phyloP scores from a whole-genome alignment of 768 basidiomycete species.

The Boletus edulis region DNA sequence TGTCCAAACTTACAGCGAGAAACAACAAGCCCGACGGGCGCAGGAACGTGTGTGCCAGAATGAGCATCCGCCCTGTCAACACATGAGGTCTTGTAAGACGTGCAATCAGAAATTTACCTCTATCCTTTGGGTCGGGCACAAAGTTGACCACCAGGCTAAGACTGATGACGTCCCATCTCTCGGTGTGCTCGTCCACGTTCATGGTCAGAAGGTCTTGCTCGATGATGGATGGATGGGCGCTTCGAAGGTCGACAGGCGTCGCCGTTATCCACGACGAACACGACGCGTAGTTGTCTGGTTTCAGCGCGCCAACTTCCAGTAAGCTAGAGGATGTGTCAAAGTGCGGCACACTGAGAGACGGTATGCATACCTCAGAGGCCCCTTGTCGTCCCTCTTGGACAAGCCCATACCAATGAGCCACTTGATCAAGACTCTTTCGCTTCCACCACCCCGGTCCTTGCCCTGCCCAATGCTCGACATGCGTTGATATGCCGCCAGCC shows the following conservation, averaged over 20 bases:
- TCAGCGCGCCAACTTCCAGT: constrained; percentile 86
- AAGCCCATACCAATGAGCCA: constrained; percentile 66
- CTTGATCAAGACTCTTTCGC: constrained; percentile 70
- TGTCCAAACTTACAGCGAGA: constrained; percentile 54
- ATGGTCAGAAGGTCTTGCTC: constrained; percentile 84
- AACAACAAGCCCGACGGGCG: constrained; percentile 58
- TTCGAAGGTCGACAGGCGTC: constrained; percentile 79
- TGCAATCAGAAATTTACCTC: constrained; percentile 49
- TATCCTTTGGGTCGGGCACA: constrained; percentile 66
- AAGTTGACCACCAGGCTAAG: constrained; percentile 91
- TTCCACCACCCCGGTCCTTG: constrained; percentile 82
- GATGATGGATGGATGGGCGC: constrained; percentile 76
- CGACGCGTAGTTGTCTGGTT: constrained; percentile 73
- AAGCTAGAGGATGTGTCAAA: constrained; percentile 43
- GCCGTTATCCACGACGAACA: constrained; percentile 70
- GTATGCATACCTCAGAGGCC: constrained; percentile 32
- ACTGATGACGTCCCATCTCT: constrained; percentile 76
- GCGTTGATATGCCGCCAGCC: constrained; percentile 74
- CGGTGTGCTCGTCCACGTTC: constrained; percentile 46
- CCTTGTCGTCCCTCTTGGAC: constrained; percentile 22
- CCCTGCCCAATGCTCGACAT: constrained; percentile 84
- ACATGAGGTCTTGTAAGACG: not conserved
- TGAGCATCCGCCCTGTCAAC: constrained; percentile 65
- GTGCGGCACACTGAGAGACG: not conserved
- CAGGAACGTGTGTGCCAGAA: constrained; percentile 56